Base-by-base conservation (phyloP, 1,284 basidiomycete genomes). In the Cryptococcus deneoformans region DNA sequence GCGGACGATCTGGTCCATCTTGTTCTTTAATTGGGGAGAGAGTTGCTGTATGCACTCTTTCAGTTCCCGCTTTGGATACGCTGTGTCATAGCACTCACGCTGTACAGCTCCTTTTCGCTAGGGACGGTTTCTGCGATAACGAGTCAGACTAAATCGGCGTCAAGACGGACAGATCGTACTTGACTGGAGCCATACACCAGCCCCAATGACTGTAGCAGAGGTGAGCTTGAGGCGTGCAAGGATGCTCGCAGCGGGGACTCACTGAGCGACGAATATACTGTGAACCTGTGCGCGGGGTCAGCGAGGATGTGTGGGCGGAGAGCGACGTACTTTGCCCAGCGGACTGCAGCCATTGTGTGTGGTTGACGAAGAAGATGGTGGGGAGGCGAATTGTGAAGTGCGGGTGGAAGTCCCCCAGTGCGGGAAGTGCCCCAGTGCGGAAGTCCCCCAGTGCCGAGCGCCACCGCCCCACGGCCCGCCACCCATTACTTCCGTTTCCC, bases 51-150 rank as follows among this genome's bases (percentile, higher is more conserved):
- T 10, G 38, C 11, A 36, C 36, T 36, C 10, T 9, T 20, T 47
- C 39, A 47, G 47, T 20, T 20, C 20, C 20, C 20, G 20, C 1
- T 20, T 20, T 20, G 20, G 20, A 0, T 12, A n/a, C 24, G 16
- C 6, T 16, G 45, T 20, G 20, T 20, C 20, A 20, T 20, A 20
- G 20, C 20, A 63, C 70, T 49, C 47, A 73, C 73, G 43, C 72
- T 63, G 64, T 77, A 77, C 39, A 75, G 68, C 54, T 77, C 67
- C 52, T 77, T 64, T 50, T 76, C 75, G 20, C 61, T 67, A 12
- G 76, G 76, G 34, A 72, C 73, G 10, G 70, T 67, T 16, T 24
- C 24, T 12, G 34, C 8, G 20, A 20, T 39, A 50, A 34, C 53
- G 29, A 54, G 50, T 48, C 20, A 8, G 20, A 16, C 46, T 39